A percentile compares a stretch with the other conserved stretches of the same genome.
Conservation (phyloP, 2,329 filamentous ascomycete genomes). For the Neonectria ditissima region DNA sequence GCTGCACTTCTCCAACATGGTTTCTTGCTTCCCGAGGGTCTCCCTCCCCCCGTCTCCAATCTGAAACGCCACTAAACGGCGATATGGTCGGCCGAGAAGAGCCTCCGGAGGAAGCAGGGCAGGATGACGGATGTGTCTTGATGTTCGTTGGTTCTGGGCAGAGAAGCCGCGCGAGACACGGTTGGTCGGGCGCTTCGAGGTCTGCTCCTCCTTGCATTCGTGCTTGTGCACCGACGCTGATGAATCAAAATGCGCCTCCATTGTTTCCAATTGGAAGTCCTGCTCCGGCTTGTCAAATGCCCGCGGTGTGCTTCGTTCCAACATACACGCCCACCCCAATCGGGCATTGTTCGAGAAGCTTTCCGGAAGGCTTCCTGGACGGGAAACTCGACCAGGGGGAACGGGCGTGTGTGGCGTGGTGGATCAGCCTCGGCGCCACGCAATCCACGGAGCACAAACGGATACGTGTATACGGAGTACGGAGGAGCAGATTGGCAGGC, state of each 20-base stretch:
- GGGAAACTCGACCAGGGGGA: conserved; percentile 22
- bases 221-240: background rate
- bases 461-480: background rate
- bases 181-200: background rate
- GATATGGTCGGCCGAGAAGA: conserved; percentile 31
- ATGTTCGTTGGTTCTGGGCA: background rate
- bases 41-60: conserved; percentile 1
- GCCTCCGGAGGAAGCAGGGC: background rate
- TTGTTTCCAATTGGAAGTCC: conserved; percentile 13
- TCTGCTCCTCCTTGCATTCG: background rate
- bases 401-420: conserved; percentile 21
- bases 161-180: background rate
- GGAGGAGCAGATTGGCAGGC: no score
- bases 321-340: conserved; percentile 25
- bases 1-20: background rate
- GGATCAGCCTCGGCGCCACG: conserved; percentile 26
- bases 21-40: background rate
- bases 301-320: background rate
- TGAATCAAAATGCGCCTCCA: conserved; percentile 10
- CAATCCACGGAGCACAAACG: conserved; percentile 11
- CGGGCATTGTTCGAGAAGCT: conserved; percentile 39
- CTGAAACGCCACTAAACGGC: conserved; percentile 27
- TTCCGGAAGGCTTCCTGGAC: conserved; percentile 42
- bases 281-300: conserved; percentile 4
- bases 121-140: background rate